Evolutionary conservation across 2,329 filamentous ascomycete genomes (phyloP), one percentile per base, ranked within the genome.

Genomic region (Elsinoe australis): DNA sequence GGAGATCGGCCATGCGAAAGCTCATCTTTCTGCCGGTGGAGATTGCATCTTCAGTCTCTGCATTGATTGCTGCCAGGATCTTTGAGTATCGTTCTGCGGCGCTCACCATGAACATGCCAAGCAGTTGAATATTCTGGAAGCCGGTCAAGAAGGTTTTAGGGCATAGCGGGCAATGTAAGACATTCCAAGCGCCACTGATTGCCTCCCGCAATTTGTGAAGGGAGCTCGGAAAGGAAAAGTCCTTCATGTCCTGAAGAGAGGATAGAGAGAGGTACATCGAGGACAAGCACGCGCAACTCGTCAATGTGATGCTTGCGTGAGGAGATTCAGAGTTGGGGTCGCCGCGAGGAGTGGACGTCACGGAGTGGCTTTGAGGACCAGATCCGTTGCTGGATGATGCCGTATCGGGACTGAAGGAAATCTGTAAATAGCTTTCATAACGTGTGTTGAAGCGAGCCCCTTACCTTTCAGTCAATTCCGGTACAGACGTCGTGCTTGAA

Each of bases 201-300:
- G 70, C 70, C 49, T 59, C 59, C 18, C 67, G 66, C 5, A 74
- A 59, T 1, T 62, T 61, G 9, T 63, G 56, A 4, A 73, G 57
- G 5, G 67, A 60, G 42, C 61, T 62, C 0, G 72, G 71, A 52
- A 74, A 75, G 29, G 58, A 41, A 52, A 67, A 62, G 33, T 53
- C 52, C 33, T 55, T 47, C 42, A 71, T 58, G 8, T 63, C 55
- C 52, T 70, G 65, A 14, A 74, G 61, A 33, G 62, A 64, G 14
- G 61, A 64, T 17, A 72, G 58, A 1, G 65, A 66, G 2, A 73
- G 60, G 54, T 71, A 73, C 49, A 69, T 67, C n/a, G 63, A 62
- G 6, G 66, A 67, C 26, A 73, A 65, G 52, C 71, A 74, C 42
- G 64, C 63, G 55, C 71, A 73, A 10, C 58, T 42, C 8, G 55